phyloP scores from a whole-genome alignment of 176 grass and related monocot genomes.

The Oryza meyeriana region DNA sequence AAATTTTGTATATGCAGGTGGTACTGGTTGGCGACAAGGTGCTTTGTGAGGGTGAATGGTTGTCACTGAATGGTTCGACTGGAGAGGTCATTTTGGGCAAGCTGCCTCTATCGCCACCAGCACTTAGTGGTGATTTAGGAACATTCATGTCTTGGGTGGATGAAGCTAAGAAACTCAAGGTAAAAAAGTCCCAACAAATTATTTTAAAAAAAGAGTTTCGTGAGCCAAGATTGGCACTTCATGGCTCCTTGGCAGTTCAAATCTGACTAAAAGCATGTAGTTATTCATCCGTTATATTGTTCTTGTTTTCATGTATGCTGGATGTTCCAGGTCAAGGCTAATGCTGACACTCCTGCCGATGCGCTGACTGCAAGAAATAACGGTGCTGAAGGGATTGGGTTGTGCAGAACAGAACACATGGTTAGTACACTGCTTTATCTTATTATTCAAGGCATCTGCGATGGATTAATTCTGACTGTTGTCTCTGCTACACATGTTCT shows the following conservation, averaged over 20 bases:
- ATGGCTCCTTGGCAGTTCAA: not conserved
- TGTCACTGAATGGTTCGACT: conserved; percentile 96
- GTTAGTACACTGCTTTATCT: conserved; percentile 27
- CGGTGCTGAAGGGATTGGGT: conserved; percentile 93
- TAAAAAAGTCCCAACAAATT: conserved; percentile 19
- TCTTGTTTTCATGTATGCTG: not conserved
- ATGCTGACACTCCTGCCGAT: conserved; percentile 96
- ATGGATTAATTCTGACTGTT: not conserved
- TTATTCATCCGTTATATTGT: not conserved
- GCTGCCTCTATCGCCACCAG: conserved; percentile 82
- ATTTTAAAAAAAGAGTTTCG: not conserved
- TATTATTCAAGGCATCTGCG: not conserved
- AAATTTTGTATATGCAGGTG: conserved; percentile 38
- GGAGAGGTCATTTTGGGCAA: conserved; percentile 92
- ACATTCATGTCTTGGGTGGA: conserved; percentile 97
- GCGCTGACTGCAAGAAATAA: conserved; percentile 87
- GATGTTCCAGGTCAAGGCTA: conserved; percentile 82
- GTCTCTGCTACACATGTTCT: not conserved
- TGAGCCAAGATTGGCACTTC: not conserved
- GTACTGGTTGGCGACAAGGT: conserved; percentile 55
- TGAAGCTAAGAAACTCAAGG: conserved; percentile 83
- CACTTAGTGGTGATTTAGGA: conserved; percentile 80
- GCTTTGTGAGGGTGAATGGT: conserved; percentile 78
- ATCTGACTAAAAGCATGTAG: not conserved
- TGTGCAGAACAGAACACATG: conserved; percentile 98